Evolutionary conservation across 805 yeast species (phyloP).

Genomic region (Candida verbasci): DNA sequence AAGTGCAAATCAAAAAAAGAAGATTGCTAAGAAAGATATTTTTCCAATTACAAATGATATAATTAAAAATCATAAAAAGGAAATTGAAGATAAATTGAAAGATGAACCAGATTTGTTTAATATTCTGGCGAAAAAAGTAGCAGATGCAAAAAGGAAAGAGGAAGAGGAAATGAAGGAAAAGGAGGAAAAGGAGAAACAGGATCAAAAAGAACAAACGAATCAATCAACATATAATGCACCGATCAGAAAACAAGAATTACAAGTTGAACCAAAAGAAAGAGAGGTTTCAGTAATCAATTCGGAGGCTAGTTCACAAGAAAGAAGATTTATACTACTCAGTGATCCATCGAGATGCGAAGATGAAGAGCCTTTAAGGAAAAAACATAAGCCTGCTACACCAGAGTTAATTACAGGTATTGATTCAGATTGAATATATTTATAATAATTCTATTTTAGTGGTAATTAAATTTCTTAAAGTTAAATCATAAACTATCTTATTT

Average conservation of each 20-base stretch:
- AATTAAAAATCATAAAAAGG: slow-evolving; percentile 22
- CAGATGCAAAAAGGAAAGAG: not conserved
- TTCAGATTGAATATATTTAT: not conserved
- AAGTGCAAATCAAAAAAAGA: slow-evolving; percentile 29
- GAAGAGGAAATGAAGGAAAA: not conserved
- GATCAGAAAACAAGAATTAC: not conserved
- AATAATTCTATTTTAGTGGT: slow-evolving; percentile 10
- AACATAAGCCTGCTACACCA: not conserved
- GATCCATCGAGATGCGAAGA: slow-evolving; percentile 3
- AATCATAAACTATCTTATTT: slow-evolving; percentile 23
- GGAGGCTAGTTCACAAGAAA: not conserved
- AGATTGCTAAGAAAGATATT: slow-evolving; percentile 38
- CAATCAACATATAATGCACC: no score
- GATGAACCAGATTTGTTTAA: slow-evolving; percentile 28
- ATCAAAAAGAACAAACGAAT: no score
- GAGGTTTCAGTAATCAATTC: not conserved
- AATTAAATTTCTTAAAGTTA: slow-evolving; percentile 16
- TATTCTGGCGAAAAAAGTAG: slow-evolving; percentile 14
- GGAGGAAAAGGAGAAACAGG: not conserved
- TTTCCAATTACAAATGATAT: slow-evolving; percentile 38
- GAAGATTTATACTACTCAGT: not conserved
- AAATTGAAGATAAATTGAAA: slow-evolving; percentile 27
- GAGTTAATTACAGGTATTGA: not conserved
- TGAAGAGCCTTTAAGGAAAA: no score
- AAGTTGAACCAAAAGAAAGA: not conserved